These are phyloP conservation scores for Trichophyton equinum DNA, from an alignment of 2,329 filamentous ascomycete species.

Conservation along the genomic window DNA sequence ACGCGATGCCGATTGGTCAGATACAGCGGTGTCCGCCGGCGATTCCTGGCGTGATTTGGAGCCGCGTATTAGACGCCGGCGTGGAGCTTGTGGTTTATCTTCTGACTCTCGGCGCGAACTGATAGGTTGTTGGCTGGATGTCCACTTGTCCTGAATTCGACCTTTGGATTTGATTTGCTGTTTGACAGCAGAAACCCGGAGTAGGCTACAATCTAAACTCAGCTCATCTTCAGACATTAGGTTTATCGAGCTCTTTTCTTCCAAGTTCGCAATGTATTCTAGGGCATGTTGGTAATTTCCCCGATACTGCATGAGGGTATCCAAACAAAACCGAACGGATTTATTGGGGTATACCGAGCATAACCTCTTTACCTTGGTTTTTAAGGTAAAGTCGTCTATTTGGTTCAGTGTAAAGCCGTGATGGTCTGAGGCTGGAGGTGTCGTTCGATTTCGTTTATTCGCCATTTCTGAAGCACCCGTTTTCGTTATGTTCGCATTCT, in stretches of 20 bases:
- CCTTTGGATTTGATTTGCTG: slow-evolving; percentile 43
- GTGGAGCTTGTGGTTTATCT: slow-evolving; percentile 14
- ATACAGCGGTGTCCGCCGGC: background rate
- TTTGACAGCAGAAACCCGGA: slow-evolving; percentile 29
- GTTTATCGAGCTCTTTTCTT: slow-evolving; percentile 23
- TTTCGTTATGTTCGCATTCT: slow-evolving; percentile 33
- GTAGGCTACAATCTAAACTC: slow-evolving; percentile 16
- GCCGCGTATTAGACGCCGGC: slow-evolving; percentile 30
- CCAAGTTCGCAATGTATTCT: slow-evolving; percentile 31
- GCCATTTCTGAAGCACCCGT: slow-evolving; percentile 10
- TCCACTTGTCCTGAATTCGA: slow-evolving; percentile 49
- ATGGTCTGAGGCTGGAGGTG: background rate
- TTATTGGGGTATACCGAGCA: slow-evolving; percentile 36
- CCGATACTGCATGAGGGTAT: slow-evolving; percentile 39
- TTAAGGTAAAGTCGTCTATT: slow-evolving; percentile 39
- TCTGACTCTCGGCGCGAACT: slow-evolving; percentile 3
- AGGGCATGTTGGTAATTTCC: slow-evolving; percentile 46
- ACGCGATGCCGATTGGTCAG: background rate
- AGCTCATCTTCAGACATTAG: slow-evolving; percentile 33
- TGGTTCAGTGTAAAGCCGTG: slow-evolving; percentile 36
- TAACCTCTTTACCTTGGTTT: slow-evolving; percentile 43
- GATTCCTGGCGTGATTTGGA: slow-evolving; percentile 13
- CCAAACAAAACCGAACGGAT: slow-evolving; percentile 36
- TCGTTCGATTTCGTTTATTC: background rate
- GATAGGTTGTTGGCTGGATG: slow-evolving; percentile 30